Conservation (phyloP, 805 yeast species). For the Lachancea cidri region DNA sequence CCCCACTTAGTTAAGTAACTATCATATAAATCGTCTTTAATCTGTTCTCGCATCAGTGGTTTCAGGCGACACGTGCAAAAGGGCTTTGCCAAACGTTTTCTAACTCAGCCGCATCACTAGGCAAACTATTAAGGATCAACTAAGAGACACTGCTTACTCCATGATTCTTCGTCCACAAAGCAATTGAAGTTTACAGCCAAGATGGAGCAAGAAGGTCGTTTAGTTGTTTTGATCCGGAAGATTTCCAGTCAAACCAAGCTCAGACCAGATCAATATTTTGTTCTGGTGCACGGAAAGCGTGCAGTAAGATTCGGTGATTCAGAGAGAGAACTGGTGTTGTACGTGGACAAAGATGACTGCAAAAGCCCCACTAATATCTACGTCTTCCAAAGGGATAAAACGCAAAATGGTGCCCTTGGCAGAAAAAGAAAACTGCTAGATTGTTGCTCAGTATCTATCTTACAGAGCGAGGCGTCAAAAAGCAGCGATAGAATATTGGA, state of each 20-base stretch:
- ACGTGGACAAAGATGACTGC: slow-evolving; percentile 3
- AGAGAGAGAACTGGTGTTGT: slow-evolving; percentile 4
- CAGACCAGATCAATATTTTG: slow-evolving; percentile 10
- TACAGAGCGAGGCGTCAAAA: not conserved
- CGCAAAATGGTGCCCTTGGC: slow-evolving; percentile 3
- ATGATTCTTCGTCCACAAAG: too few species aligned
- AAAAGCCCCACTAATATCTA: slow-evolving; percentile 7
- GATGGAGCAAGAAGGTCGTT: slow-evolving; percentile 10
- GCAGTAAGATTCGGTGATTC: slow-evolving; percentile 11
- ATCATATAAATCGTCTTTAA: slow-evolving; percentile 4
- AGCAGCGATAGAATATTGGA: slow-evolving; percentile 7
- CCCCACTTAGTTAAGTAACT: slow-evolving; percentile 12
- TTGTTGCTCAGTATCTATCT: not conserved
- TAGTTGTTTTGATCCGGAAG: slow-evolving; percentile 8
- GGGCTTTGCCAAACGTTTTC: not conserved
- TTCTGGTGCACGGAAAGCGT: slow-evolving; percentile 10
- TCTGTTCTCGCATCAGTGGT: slow-evolving; percentile 6
- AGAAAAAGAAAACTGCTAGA: slow-evolving; percentile 14
- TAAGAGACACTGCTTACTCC: too few species aligned
- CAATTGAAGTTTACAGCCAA: not conserved
- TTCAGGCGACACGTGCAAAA: not conserved
- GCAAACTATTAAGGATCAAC: too few species aligned
- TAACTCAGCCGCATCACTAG: not conserved
- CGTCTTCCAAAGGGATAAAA: slow-evolving; percentile 11
- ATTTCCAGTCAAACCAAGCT: not conserved